Conservation (phyloP, 331 rosid genomes). For the Malus hybrid region DNA sequence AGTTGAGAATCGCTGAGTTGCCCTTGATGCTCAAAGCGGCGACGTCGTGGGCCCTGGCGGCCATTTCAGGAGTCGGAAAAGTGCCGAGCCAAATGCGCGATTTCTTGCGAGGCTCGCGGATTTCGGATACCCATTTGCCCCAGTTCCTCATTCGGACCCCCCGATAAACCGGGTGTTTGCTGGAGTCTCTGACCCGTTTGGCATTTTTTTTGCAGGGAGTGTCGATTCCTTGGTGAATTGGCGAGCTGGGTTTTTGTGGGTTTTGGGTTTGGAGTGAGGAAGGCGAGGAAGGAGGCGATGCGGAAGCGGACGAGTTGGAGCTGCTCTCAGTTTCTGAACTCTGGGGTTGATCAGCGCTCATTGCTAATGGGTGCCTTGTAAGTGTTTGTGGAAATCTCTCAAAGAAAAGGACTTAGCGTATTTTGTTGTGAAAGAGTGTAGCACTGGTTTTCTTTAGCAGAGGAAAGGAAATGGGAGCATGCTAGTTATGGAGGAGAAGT, state of each 20-base stretch:
- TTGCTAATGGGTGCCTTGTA: background rate
- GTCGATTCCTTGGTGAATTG: background rate
- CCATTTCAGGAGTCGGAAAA: slow-evolving; percentile 85
- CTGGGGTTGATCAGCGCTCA: slow-evolving; percentile 24
- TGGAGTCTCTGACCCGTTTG: slow-evolving; percentile 53
- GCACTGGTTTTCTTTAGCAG: background rate
- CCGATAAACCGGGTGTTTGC: slow-evolving; percentile 55
- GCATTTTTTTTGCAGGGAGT: background rate
- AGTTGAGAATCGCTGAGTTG: slow-evolving; percentile 71
- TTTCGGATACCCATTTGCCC: slow-evolving; percentile 99
- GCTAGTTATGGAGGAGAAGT: slow-evolving; percentile 4
- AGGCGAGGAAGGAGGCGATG: slow-evolving; percentile 37
- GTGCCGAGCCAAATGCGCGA: slow-evolving; percentile 99
- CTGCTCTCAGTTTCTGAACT: slow-evolving; percentile 45
- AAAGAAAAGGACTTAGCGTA: background rate
- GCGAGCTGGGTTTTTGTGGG: background rate
- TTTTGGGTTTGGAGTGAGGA: background rate
- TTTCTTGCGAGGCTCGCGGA: slow-evolving; percentile 88
- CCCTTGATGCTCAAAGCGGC: slow-evolving; percentile 94
- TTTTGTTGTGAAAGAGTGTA: background rate
- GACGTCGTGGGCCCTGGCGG: slow-evolving; percentile 93
- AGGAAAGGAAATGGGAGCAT: background rate
- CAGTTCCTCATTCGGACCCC: slow-evolving; percentile 93
- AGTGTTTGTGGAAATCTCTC: background rate
- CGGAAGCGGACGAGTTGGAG: slow-evolving; percentile 31